These are phyloP conservation scores for Globisporangium emineosum DNA, from an alignment of 352 stramenopile species.

Conservation along the genomic window DNA sequence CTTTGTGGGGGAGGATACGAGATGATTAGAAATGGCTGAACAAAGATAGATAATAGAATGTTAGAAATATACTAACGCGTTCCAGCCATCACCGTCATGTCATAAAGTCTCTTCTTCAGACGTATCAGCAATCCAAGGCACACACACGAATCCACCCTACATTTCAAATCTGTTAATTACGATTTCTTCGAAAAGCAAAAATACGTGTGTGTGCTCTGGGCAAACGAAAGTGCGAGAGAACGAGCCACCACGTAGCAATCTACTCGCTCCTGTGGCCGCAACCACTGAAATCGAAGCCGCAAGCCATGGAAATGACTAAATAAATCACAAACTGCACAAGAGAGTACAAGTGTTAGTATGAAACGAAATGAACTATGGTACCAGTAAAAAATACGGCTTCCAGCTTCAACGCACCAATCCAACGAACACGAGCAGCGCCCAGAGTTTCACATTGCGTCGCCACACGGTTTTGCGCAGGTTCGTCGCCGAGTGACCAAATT, in stretches of 20 bases:
- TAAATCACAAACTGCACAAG: slow-evolving; percentile 68
- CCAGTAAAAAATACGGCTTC: no score
- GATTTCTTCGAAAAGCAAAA: neutral
- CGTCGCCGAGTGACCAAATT: slow-evolving; percentile 92
- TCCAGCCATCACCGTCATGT: neutral
- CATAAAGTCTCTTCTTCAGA: neutral
- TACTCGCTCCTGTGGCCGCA: slow-evolving; percentile 62
- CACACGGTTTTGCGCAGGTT: slow-evolving; percentile 88
- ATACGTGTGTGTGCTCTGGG: neutral
- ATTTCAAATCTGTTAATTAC: neutral
- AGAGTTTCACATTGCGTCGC: slow-evolving; percentile 88
- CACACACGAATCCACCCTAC: neutral
- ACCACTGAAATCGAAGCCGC: slow-evolving; percentile 80
- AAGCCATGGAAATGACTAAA: slow-evolving; percentile 85
- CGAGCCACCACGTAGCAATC: neutral
- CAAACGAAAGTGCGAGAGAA: neutral
- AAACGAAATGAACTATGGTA: no score
- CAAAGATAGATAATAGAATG: neutral
- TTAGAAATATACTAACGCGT: neutral
- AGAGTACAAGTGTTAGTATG: neutral
- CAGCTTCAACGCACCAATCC: slow-evolving; percentile 43
- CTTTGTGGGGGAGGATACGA: neutral
- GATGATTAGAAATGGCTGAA: neutral
- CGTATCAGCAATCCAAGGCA: neutral
- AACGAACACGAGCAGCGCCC: slow-evolving; percentile 68